Percentiles rank a stretch among this genome's conserved stretches.
Evolutionary conservation across 495 filamentous ascomycete species (phyloP).

Genomic region (Neurospora sp.): DNA sequence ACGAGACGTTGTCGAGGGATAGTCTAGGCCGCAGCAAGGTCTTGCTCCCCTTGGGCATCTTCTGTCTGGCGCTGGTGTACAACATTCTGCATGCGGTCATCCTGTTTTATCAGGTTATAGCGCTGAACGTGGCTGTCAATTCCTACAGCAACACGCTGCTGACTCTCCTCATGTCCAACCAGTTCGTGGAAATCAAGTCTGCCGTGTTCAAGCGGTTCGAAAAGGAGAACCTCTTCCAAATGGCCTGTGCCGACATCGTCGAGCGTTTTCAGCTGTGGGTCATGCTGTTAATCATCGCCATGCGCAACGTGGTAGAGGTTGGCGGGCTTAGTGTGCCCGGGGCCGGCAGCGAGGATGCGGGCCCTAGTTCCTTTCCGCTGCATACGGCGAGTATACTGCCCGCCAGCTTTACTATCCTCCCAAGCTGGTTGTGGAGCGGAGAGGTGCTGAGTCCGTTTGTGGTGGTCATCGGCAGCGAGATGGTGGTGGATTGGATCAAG

Average conservation of each 20-base stretch:
- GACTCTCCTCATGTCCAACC: conserved; percentile 84
- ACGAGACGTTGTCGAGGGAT: conserved; percentile 80
- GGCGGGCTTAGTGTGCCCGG: conserved; percentile 52
- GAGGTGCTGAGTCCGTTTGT: conserved; percentile 87
- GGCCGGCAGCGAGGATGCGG: conserved; percentile 33
- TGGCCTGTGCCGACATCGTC: conserved; percentile 92
- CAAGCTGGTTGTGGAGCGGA: conserved; percentile 61
- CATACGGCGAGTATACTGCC: conserved; percentile 60
- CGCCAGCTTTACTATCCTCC: conserved; percentile 78
- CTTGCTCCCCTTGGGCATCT: conserved; percentile 83
- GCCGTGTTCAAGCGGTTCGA: conserved; percentile 97
- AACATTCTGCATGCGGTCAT: conserved; percentile 76
- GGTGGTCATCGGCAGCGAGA: conserved; percentile 87
- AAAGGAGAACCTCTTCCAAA: conserved; percentile 93
- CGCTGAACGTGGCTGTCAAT: conserved; percentile 95
- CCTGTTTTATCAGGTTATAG: conserved; percentile 94
- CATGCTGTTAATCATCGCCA: conserved; percentile 90
- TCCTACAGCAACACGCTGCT: conserved; percentile 94
- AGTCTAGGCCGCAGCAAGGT: conserved; percentile 85
- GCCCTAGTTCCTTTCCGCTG: conserved; percentile 33
- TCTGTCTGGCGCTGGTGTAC: conserved; percentile 76
- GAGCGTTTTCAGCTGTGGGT: conserved; percentile 97
- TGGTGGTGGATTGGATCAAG: conserved; percentile 95
- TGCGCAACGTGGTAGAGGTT: conserved; percentile 89
- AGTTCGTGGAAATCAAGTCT: conserved; percentile 97